Evolutionary conservation across 192 early-diverging fungal species (phyloP).

Genomic region (Linnemannia zychae): DNA sequence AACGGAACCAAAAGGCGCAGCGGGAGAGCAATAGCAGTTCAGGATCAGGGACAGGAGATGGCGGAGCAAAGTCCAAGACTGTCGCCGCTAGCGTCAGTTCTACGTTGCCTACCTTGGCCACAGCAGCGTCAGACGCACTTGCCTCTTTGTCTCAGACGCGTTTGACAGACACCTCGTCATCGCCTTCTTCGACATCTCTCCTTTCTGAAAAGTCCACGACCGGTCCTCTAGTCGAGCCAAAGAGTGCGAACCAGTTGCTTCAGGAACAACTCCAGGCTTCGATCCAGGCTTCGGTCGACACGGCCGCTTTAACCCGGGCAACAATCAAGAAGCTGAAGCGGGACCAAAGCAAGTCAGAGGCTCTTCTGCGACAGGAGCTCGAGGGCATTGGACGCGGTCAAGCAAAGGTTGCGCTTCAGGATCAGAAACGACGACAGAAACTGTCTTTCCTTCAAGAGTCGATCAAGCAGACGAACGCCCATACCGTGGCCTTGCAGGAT

Average conservation of each 20-base stretch:
- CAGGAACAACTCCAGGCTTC: conserved; percentile 36
- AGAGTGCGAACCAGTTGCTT: conserved; percentile 23
- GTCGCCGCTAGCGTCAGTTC: neutral
- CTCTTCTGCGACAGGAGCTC: conserved; percentile 36
- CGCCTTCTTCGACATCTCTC: neutral
- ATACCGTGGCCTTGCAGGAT: conserved; percentile 3
- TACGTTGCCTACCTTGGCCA: neutral
- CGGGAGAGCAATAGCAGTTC: conserved; percentile 13
- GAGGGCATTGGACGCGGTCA: conserved; percentile 53
- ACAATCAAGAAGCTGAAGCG: conserved; percentile 46
- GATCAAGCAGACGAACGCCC: conserved; percentile 48
- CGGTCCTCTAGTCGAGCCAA: conserved; percentile 9
- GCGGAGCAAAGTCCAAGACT: neutral
- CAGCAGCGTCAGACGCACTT: neutral
- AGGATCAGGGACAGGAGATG: neutral
- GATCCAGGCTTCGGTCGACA: conserved; percentile 23
- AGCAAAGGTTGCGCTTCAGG: conserved; percentile 44
- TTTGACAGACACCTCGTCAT: neutral
- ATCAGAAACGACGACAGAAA: conserved; percentile 53
- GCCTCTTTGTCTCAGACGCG: neutral
- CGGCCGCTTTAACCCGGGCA: conserved; percentile 7
- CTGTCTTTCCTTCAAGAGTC: conserved; percentile 53
- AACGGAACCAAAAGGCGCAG: conserved; percentile 44
- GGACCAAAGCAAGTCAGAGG: conserved; percentile 41
- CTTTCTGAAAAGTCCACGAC: neutral